Evolutionary conservation across 2,329 filamentous ascomycete genomes (phyloP).

Genomic region (Claviceps sorghi): DNA sequence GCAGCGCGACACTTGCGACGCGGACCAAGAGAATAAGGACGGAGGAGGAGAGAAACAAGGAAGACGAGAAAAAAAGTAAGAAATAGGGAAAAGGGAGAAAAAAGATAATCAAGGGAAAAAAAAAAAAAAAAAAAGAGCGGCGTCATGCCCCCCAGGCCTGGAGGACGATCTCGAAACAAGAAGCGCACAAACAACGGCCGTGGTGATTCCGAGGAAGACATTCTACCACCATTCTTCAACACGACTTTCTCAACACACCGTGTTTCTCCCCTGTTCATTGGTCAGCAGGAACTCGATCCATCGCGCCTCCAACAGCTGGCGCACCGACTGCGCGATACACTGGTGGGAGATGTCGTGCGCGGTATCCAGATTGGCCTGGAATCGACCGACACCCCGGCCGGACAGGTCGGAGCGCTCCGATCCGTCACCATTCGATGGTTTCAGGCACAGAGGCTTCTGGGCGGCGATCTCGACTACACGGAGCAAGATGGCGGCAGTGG

Average conservation of each 20-base stretch:
- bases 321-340: conserved; percentile 34
- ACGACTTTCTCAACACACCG: conserved; percentile 44
- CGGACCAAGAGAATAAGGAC: no score
- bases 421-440: conserved; percentile 35
- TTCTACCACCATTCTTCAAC: conserved; percentile 35
- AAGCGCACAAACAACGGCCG: conserved; percentile 7
- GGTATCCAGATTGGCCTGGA: conserved; percentile 40
- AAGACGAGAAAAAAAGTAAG: not conserved
- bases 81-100: no score
- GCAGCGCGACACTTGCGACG: no score
- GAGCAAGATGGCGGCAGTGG: conserved; percentile 8
- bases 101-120: no score
- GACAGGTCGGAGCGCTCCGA: conserved; percentile 28
- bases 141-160: conserved; percentile 3
- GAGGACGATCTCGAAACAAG: conserved; percentile 1
- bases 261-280: conserved; percentile 38
- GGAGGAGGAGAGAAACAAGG: not conserved
- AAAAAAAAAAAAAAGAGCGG: not conserved
- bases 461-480: conserved; percentile 12
- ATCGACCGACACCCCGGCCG: conserved; percentile 24
- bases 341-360: conserved; percentile 45
- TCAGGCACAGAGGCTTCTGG: conserved; percentile 16
- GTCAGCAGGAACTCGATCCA: conserved; percentile 23
- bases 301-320: conserved; percentile 28
- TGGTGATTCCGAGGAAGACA: conserved; percentile 13